A percentile compares a stretch with the other conserved stretches of the same genome.
phyloP scores from a whole-genome alignment of 164 flowering plant species.

The Stephania yunnanensis region DNA sequence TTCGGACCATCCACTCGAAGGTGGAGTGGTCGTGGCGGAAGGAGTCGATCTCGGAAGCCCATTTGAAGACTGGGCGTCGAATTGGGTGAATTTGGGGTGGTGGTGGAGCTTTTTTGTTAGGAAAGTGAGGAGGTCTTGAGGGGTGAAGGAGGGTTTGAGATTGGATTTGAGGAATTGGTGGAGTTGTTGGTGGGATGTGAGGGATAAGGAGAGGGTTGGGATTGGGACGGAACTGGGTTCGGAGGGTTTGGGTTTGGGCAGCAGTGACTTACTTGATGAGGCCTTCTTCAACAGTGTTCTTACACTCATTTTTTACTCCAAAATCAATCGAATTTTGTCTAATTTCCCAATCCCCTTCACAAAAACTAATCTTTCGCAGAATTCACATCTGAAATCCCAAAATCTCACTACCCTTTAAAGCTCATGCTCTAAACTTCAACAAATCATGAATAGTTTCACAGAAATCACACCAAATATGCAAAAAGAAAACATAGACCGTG shows the following conservation, averaged over 20 bases:
- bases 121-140: conserved; percentile 47
- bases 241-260: conserved; percentile 18
- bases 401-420: too few species aligned
- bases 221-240: conserved; percentile 18
- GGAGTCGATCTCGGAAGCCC: conserved; percentile 61
- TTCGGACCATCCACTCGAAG: conserved; percentile 64
- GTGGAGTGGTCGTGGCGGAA: conserved; percentile 83
- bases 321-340: too few species aligned
- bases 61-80: conserved; percentile 67
- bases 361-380: too few species aligned
- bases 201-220: conserved; percentile 45
- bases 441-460: too few species aligned
- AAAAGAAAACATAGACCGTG: too few species aligned
- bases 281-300: conserved; percentile 18
- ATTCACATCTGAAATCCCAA: too few species aligned
- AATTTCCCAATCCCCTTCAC: too few species aligned
- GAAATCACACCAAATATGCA: too few species aligned
- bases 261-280: not conserved
- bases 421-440: too few species aligned
- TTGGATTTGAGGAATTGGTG: conserved; percentile 45
- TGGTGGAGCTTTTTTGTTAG: conserved; percentile 64
- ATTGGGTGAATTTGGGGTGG: conserved; percentile 74
- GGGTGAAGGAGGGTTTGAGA: conserved; percentile 45
- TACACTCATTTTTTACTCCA: conserved; percentile 9
- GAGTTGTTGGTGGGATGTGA: conserved; percentile 32